A percentile compares a stretch with the other conserved stretches of the same genome.
phyloP scores from a whole-genome alignment of 2,329 filamentous ascomycete species.

The Ophiostoma sp. region DNA sequence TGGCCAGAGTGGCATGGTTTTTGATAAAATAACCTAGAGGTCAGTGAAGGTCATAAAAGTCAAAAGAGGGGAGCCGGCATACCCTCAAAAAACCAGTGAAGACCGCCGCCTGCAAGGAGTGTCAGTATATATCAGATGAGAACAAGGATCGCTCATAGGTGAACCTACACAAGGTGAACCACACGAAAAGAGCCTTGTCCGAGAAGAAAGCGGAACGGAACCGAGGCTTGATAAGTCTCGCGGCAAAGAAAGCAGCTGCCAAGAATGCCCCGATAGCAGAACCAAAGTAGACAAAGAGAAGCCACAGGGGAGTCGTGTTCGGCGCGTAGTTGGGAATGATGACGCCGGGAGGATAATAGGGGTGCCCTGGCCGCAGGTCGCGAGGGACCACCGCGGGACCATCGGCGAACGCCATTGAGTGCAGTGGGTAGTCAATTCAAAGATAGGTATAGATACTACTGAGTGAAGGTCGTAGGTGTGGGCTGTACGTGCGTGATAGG shows the following conservation, averaged over 20 bases:
- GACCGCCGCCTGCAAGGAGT: slow-evolving; percentile 53
- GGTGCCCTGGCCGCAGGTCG: slow-evolving; percentile 40
- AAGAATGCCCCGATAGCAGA: slow-evolving; percentile 42
- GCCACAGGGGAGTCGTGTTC: slow-evolving; percentile 45
- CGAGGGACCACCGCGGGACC: neutral
- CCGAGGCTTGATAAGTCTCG: slow-evolving; percentile 25
- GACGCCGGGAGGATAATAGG: slow-evolving; percentile 51
- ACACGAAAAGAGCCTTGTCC: slow-evolving; percentile 49
- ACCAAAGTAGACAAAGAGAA: slow-evolving; percentile 43
- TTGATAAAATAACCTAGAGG: slow-evolving; percentile 67
- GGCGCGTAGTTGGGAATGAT: slow-evolving; percentile 47
- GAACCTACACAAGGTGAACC: slow-evolving; percentile 58
- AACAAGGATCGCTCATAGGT: neutral
- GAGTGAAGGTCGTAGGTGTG: neutral
- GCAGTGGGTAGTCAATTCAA: neutral
- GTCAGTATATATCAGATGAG: neutral
- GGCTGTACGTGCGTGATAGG: neutral
- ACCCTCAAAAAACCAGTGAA: slow-evolving; percentile 85
- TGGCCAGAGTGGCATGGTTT: slow-evolving; percentile 65
- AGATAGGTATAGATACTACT: neutral
- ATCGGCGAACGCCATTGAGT: neutral
- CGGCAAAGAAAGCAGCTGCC: slow-evolving; percentile 37
- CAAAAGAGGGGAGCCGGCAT: neutral
- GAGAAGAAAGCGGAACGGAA: slow-evolving; percentile 37
- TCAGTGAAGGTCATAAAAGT: neutral